Evolutionary conservation across 495 filamentous ascomycete species (phyloP), one percentile per base, ranked within the genome.

Genomic region (Recurvomyces mirabilis): DNA sequence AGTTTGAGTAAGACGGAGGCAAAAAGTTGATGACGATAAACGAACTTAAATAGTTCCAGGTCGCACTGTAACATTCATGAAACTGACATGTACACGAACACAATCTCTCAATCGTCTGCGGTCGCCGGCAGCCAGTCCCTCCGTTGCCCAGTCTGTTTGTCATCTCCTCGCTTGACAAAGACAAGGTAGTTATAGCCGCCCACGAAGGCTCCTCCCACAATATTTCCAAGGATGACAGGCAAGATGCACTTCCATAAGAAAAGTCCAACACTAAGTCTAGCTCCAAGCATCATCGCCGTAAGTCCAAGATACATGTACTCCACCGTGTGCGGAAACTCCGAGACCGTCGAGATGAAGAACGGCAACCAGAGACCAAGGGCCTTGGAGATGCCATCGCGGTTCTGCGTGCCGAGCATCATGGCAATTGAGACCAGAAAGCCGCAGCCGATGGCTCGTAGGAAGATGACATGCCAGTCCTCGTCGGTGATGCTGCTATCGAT

Each of bases 181-280:
- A 36, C 15, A 19, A 10, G 21, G 9, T 20, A 41, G 17, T 41
- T 26, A 18, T 26, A 41, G 4, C 12, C 25, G 15, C 38, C 38
- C 17, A 24, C 21, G 19, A 43, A 33, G 10, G 32, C 43, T 6
- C 47, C 47, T 12, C 47, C 47, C 13, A 47, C 42, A 7, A 43
- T 23, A 23, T 51, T 51, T 1, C 47, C 47, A 1, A 51, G 24
- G 1, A 41, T 51, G 6, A 51, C 31, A 1, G 47, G 47, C 15
- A 51, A 9, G 34, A 51, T 9, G 22, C 41, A 46, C 28, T 51
- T 51, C 47, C 47, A 51, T 10, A 51, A 23, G 21, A 51, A 51
- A 14, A 17, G 23, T 11, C 43, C n/a, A n/a, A 50, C 33, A 13
- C 9, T 24, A 10, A 49, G 17, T 9, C 13, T 11, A 5, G 18